Evolutionary conservation across 2,329 filamentous ascomycete genomes (phyloP).

Genomic region (Microdochium trichocladiopsis): DNA sequence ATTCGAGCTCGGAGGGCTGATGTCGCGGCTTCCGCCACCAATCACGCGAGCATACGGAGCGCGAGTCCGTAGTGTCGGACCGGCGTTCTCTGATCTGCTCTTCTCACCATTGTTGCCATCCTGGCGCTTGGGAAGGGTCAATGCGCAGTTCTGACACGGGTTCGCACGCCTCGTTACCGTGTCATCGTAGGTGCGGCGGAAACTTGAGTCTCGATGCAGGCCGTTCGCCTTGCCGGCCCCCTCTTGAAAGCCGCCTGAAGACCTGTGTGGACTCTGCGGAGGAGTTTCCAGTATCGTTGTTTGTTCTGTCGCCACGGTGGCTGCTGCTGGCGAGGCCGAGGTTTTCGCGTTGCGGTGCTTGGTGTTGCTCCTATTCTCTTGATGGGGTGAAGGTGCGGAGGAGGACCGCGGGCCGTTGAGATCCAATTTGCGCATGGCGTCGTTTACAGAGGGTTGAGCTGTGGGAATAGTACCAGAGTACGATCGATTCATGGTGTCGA

Average conservation of each 20-base stretch:
- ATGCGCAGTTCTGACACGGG: conserved; percentile 62
- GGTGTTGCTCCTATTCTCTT: conserved; percentile 34
- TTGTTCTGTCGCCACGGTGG: conserved; percentile 14
- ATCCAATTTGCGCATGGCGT: conserved; percentile 40
- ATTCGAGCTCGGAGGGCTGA: conserved; percentile 46
- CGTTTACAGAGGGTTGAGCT: conserved; percentile 31
- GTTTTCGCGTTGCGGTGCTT: conserved; percentile 25
- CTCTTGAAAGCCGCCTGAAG: conserved; percentile 21
- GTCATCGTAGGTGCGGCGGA: conserved; percentile 57
- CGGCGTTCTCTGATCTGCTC: conserved; percentile 29
- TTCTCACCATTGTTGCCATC: conserved; percentile 14
- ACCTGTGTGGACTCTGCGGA: conserved; percentile 45
- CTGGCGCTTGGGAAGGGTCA: conserved; percentile 51
- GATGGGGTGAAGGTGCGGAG: conserved; percentile 35
- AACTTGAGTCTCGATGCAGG: conserved; percentile 48
- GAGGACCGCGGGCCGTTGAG: conserved; percentile 32
- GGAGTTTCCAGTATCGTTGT: conserved; percentile 47
- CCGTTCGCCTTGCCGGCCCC: conserved; percentile 9
- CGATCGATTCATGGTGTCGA: conserved; percentile 28
- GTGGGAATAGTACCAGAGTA: conserved; percentile 29
- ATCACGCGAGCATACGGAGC: conserved; percentile 54
- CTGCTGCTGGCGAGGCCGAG: conserved; percentile 13
- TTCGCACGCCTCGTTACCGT: conserved; percentile 56
- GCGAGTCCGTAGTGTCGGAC: conserved; percentile 52
- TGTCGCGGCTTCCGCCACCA: conserved; percentile 31